A percentile compares a stretch with the other conserved stretches of the same genome.
These are phyloP conservation scores for Paramecium pentaurelia DNA, from an alignment of 73 alveolate species.

Conservation along the genomic window DNA sequence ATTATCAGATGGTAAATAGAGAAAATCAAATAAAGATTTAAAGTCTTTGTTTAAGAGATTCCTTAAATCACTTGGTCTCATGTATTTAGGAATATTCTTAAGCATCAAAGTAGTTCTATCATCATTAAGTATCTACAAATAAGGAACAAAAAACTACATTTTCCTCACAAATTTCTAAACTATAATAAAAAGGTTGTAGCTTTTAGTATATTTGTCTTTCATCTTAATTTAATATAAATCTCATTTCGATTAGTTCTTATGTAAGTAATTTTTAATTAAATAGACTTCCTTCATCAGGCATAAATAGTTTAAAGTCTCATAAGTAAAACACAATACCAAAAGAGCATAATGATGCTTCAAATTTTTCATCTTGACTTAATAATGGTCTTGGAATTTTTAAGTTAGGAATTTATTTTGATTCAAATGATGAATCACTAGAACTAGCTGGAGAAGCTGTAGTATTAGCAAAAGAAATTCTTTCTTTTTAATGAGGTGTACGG, in stretches of 20 bases:
- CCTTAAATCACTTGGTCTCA: constrained; percentile 7
- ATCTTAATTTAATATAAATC: neutral
- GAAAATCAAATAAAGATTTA: neutral
- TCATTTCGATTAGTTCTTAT: neutral
- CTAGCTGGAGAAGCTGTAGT: neutral
- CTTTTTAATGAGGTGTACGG: neutral
- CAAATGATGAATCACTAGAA: constrained; percentile 41
- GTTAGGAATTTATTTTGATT: neutral
- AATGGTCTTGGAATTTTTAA: neutral
- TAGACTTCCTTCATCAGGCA: neutral
- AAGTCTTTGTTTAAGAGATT: neutral
- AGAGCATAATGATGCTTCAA: neutral
- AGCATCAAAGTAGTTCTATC: constrained; percentile 30
- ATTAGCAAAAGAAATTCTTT: neutral
- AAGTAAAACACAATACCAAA: neutral
- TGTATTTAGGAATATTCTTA: constrained; percentile 17
- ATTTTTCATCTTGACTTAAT: constrained; percentile 15
- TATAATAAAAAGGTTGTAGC: neutral
- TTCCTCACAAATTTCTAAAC: neutral
- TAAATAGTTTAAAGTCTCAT: neutral
- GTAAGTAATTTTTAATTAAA: neutral
- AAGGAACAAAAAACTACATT: neutral
- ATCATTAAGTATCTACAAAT: neutral
- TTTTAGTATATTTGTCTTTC: neutral
- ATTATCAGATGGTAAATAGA: neutral